These are phyloP conservation scores for Phytophthora tubulina DNA, from an alignment of 352 stramenopile genomes.

Conservation along the genomic window DNA sequence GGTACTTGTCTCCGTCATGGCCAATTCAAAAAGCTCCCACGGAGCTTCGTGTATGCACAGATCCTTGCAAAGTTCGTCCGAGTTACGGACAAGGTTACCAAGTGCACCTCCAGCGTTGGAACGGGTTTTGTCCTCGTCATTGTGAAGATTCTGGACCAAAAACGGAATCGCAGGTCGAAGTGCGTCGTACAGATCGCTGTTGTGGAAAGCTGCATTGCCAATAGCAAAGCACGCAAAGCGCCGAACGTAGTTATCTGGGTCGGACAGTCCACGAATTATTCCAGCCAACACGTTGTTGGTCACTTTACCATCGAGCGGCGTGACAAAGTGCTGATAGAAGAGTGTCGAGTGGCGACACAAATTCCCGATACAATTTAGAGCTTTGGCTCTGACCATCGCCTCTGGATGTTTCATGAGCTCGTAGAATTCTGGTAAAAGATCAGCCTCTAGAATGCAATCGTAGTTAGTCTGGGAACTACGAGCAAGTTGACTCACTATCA, in stretches of 20 bases:
- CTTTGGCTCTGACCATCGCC: conserved; percentile 86
- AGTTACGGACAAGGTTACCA: conserved; percentile 94
- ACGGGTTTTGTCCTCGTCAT: conserved; percentile 90
- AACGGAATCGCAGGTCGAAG: conserved; percentile 74
- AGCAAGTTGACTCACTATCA: conserved; percentile 91
- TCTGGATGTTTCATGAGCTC: conserved; percentile 70
- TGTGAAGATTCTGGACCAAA: conserved; percentile 74
- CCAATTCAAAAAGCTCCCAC: conserved; percentile 75
- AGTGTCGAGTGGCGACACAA: conserved; percentile 91
- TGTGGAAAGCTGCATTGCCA: conserved; percentile 95
- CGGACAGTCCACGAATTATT: conserved; percentile 65
- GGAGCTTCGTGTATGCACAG: conserved; percentile 75
- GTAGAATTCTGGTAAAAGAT: conserved; percentile 65
- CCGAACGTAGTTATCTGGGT: conserved; percentile 84
- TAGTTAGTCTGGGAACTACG: conserved; percentile 83
- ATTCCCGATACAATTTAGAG: conserved; percentile 94
- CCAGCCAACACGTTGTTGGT: conserved; percentile 59
- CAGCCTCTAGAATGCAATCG: conserved; percentile 59
- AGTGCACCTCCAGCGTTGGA: conserved; percentile 93
- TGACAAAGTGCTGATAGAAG: conserved; percentile 85
- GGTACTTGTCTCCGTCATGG: conserved; percentile 66
- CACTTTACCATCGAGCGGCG: conserved; percentile 18
- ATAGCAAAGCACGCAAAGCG: conserved; percentile 96
- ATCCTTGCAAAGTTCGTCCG: conserved; percentile 69
- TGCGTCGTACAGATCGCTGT: conserved; percentile 71